Evolutionary conservation across 2,329 filamentous ascomycete genomes (phyloP).

Genomic region (Trichoderma citrinoviride): DNA sequence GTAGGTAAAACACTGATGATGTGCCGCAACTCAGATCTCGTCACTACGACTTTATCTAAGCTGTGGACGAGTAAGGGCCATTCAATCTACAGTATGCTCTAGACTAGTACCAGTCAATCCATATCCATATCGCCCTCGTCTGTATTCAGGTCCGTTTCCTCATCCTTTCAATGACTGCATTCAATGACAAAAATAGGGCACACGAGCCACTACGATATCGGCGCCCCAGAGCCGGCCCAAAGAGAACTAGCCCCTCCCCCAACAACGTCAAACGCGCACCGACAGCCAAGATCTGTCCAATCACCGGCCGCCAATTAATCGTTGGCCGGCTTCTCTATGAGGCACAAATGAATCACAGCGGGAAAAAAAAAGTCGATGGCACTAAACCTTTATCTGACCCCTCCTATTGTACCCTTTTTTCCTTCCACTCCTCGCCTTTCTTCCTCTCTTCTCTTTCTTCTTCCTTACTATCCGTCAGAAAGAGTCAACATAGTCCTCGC

Average conservation of each 20-base stretch:
- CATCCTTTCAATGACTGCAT: background rate
- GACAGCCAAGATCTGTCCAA: background rate
- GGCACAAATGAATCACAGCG: background rate
- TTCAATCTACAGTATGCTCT: background rate
- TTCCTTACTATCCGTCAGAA: conserved; percentile 18
- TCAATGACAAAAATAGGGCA: conserved; percentile 5
- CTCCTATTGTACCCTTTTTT: conserved; percentile 21
- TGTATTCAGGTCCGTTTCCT: background rate
- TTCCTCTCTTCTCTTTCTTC: background rate
- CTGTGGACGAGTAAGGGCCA: background rate
- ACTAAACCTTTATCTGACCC: conserved; percentile 7
- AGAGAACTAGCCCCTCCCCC: background rate
- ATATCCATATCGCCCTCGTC: background rate
- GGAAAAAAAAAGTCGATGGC: conserved; percentile 3
- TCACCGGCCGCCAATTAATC: conserved; percentile 8
- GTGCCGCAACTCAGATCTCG: background rate
- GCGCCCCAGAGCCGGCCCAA: conserved; percentile 18
- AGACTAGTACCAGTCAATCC: too few species aligned
- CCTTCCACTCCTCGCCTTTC: conserved; percentile 17
- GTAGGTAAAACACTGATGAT: background rate
- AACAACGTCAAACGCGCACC: background rate
- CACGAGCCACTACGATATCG: conserved; percentile 17
- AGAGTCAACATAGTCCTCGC: conserved; percentile 9
- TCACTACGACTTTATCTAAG: too few species aligned
- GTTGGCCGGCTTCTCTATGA: background rate